Evolutionary conservation across 1,284 basidiomycete species (phyloP).

Genomic region (Pascua guehoae): DNA sequence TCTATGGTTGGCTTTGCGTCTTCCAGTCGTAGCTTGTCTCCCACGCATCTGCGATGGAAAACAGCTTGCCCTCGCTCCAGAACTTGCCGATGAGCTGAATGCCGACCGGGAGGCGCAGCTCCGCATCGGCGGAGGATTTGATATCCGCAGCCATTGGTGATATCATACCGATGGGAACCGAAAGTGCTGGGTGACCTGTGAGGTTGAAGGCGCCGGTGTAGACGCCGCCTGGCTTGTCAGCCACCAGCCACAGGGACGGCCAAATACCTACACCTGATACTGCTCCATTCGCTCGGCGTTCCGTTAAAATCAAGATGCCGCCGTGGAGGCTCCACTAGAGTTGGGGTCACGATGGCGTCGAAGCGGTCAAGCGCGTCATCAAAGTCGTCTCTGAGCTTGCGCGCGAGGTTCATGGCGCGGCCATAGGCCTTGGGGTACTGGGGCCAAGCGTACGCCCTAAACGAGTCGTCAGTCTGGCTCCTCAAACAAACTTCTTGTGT

Average conservation of each 20-base stretch:
- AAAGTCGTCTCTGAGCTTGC: neutral
- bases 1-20: no score
- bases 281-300: neutral
- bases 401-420: slow-evolving; percentile 2
- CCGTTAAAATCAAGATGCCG: neutral
- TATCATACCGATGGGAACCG: neutral
- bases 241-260: no score
- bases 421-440: neutral
- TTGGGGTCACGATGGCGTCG: slow-evolving; percentile 1
- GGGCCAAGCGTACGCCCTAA: neutral
- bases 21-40: neutral
- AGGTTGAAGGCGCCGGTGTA: neutral
- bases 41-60: neutral
- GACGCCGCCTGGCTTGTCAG: no score
- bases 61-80: neutral
- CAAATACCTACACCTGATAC: no score
- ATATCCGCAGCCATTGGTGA: no score
- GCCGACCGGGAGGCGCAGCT: neutral
- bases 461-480: no score
- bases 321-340: neutral
- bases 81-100: slow-evolving; percentile 1
- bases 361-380: neutral
- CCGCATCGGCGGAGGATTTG: neutral
- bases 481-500: no score
- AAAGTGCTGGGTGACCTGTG: neutral